phyloP scores from a whole-genome alignment of 257 asterid species.

The Catharanthus roseus region DNA sequence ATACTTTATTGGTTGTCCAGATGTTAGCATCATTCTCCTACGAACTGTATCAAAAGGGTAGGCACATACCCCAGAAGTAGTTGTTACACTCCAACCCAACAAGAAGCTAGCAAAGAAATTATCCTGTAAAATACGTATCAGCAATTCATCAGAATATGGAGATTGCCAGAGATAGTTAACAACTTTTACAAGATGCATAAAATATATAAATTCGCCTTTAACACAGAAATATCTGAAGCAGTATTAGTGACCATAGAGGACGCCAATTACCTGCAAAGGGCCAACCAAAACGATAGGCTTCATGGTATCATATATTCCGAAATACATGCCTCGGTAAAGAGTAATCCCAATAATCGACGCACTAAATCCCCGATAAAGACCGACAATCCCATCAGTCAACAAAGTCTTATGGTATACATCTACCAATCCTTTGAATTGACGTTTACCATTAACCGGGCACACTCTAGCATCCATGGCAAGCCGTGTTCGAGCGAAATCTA shows the following conservation, averaged over 20 bases:
- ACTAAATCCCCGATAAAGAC: conserved; percentile 92
- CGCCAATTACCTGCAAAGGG: conserved; percentile 49
- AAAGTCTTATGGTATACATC: conserved; percentile 83
- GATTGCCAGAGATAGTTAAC: neutral
- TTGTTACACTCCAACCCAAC: conserved; percentile 93
- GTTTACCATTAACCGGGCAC: conserved; percentile 27
- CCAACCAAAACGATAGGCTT: conserved; percentile 92
- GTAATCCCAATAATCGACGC: conserved; percentile 82
- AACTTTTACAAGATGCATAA: too few relatives aligned
- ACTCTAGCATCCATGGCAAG: conserved; percentile 32
- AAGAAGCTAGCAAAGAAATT: conserved; percentile 79
- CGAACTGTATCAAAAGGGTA: conserved; percentile 92
- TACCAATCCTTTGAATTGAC: conserved; percentile 35
- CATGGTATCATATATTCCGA: conserved; percentile 91
- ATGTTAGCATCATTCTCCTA: conserved; percentile 95
- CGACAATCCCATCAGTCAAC: conserved; percentile 68
- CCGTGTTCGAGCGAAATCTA: conserved; percentile 46
- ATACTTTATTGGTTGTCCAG: conserved; percentile 79
- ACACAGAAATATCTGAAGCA: neutral
- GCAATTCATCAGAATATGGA: neutral
- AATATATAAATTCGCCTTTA: too few relatives aligned
- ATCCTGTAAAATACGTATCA: conserved; percentile 49
- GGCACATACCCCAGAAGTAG: conserved; percentile 84
- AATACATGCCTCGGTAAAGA: conserved; percentile 94
- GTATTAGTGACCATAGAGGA: neutral